Conservation (phyloP, 345 rosid species). For the Eucalyptus curtisii region DNA sequence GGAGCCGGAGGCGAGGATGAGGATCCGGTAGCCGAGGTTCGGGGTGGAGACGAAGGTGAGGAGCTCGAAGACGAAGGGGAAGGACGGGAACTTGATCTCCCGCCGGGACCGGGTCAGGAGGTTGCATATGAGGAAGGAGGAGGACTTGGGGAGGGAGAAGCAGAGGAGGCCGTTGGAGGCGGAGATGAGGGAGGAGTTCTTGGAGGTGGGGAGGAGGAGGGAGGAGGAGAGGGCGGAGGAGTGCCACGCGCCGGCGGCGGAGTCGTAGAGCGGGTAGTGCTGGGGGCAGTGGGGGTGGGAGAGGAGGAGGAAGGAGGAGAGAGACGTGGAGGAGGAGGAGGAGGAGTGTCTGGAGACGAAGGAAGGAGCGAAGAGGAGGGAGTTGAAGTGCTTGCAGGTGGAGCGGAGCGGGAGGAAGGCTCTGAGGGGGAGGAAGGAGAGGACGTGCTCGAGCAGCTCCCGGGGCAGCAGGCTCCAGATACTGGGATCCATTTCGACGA, state of each 20-base stretch:
- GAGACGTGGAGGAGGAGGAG: constrained; percentile 1
- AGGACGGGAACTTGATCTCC: constrained; percentile 38
- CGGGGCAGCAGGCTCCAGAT: constrained; percentile 68
- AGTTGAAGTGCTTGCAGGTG: constrained; percentile 49
- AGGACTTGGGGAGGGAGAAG: constrained; percentile 32
- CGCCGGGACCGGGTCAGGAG: constrained; percentile 48
- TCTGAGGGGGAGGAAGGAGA: constrained; percentile 52
- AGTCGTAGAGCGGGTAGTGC: constrained; percentile 49
- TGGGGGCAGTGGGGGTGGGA: constrained; percentile 57
- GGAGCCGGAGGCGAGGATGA: constrained; percentile 30
- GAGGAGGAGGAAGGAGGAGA: constrained; percentile 61
- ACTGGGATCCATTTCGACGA: constrained; percentile 48
- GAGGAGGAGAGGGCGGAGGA: constrained; percentile 24
- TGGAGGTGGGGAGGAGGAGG: constrained; percentile 6
- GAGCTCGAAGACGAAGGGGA: constrained; percentile 55
- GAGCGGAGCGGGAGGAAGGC: constrained; percentile 45
- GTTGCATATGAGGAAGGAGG: constrained; percentile 55
- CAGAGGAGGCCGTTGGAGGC: constrained; percentile 67
- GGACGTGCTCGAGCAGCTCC: constrained; percentile 52
- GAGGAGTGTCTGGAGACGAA: constrained; percentile 44
- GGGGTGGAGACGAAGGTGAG: constrained; percentile 46
- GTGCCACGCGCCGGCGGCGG: constrained; percentile 41
- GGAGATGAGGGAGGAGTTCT: constrained; percentile 34
- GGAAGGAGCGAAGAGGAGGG: constrained; percentile 38
- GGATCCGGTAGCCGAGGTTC: constrained; percentile 36